These are phyloP conservation scores for Cyamopsis tetragonoloba DNA, from an alignment of 306 rosid species.

Conservation along the genomic window DNA sequence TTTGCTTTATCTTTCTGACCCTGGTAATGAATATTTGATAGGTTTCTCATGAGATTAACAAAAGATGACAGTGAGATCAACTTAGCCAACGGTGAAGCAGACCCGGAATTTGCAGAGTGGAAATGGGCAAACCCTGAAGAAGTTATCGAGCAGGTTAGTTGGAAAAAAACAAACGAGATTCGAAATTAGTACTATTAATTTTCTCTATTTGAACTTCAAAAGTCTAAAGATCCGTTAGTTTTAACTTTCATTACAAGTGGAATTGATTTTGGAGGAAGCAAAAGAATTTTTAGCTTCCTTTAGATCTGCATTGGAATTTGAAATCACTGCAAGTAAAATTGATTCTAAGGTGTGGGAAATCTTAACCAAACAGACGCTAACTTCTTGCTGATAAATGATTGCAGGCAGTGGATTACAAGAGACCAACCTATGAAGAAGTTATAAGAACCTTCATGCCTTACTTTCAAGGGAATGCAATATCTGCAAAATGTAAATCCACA, in stretches of 20 bases:
- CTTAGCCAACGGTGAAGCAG: slow-evolving; percentile 82
- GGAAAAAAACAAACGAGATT: neutral
- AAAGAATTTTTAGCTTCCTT: too few species aligned
- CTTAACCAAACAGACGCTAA: too few species aligned
- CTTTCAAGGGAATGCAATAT: slow-evolving; percentile 49
- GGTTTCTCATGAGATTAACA: slow-evolving; percentile 86
- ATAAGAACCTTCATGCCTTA: slow-evolving; percentile 71
- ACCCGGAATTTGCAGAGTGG: slow-evolving; percentile 93
- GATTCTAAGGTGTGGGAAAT: too few species aligned
- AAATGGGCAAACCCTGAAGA: slow-evolving; percentile 90
- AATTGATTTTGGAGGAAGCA: too few species aligned
- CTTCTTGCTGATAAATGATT: slow-evolving; percentile 21
- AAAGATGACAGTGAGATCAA: slow-evolving; percentile 74
- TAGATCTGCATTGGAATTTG: too few species aligned
- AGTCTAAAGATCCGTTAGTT: too few species aligned
- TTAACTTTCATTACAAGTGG: too few species aligned
- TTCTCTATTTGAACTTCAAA: neutral
- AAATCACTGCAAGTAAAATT: too few species aligned
- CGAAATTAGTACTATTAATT: neutral
- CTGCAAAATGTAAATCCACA: slow-evolving; percentile 82
- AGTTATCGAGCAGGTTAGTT: slow-evolving; percentile 80
- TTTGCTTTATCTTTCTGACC: slow-evolving; percentile 7
- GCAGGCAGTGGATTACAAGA: slow-evolving; percentile 99
- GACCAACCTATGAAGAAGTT: slow-evolving; percentile 93
- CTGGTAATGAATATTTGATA: slow-evolving; percentile 30